These are phyloP conservation scores for Colletotrichum truncatum DNA, from an alignment of 2,329 filamentous ascomycete genomes.

Conservation along the genomic window DNA sequence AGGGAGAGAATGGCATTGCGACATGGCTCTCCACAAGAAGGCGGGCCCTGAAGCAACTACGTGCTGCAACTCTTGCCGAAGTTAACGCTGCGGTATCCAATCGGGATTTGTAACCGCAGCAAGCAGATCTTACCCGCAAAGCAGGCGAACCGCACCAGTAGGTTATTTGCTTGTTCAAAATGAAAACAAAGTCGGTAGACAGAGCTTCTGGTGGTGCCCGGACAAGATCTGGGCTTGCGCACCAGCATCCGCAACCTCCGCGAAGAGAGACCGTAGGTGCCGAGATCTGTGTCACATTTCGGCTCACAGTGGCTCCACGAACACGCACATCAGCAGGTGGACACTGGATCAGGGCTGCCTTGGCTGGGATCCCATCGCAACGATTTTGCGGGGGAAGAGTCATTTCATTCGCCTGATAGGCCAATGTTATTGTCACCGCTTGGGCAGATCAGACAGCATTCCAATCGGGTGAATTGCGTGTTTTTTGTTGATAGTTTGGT, in stretches of 20 bases:
- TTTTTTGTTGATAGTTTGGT: neutral
- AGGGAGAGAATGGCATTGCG: neutral
- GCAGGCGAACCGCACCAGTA: neutral
- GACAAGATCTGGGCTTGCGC: neutral
- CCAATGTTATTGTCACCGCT: conserved; percentile 13
- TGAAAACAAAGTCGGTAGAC: neutral
- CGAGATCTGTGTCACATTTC: conserved; percentile 21
- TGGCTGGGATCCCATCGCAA: conserved; percentile 26
- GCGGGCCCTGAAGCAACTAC: neutral
- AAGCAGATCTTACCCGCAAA: neutral
- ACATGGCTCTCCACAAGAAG: conserved; percentile 4
- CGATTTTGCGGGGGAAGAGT: conserved; percentile 30
- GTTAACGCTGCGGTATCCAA: neutral
- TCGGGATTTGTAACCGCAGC: neutral
- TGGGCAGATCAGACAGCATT: conserved; percentile 11
- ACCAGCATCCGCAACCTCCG: neutral
- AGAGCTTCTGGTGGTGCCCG: neutral
- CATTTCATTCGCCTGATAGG: conserved; percentile 24
- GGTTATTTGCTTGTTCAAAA: neutral
- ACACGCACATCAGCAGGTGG: conserved; percentile 26
- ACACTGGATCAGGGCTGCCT: conserved; percentile 22
- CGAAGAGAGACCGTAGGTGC: conserved; percentile 7
- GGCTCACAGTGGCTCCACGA: conserved; percentile 23
- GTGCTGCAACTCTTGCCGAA: conserved; percentile 5
- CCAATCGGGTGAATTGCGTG: conserved; percentile 4